Evolutionary conservation across 768 basidiomycete genomes (phyloP), one percentile per base, ranked within the genome.

Genomic region (Lactifluus pinguis): DNA sequence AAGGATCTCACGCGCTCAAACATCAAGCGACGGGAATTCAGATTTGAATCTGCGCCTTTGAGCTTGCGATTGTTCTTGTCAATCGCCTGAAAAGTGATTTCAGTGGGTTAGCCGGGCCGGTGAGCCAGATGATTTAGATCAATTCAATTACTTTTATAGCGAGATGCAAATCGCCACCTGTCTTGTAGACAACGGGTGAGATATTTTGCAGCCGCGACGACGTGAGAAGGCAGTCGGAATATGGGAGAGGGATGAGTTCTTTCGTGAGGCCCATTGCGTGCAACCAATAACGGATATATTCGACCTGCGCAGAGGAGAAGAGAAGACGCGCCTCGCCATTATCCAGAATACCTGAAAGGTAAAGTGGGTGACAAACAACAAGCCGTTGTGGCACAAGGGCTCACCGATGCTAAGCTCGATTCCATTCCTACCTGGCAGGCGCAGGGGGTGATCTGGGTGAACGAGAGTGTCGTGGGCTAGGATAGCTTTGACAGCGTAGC

Each of bases 221-320:
- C 1, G 80, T 83, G 64, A 92, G 74, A 47, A 94, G 81, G 65
- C 84, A 90, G 60, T 90, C 84, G 4, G 85, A 86, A 66, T 87
- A 85, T 1, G 92, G 91, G 29, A 94, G 73, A 17, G 89, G 84
- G 45, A 92, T 80, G 48, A 78, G 76, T 17, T 77, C 70, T 58
- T 80, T 75, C 0, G 88, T 89, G 65, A 91, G 75, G 59, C 78
- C 74, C 79, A 86, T 84, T 1, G 84, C 82, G 68, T 89, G 82
- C 54, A 93, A 78, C 86, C 87, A 94, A 71, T 92, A 92, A 54
- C 89, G 78, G 19, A 88, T 71, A 71, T 92, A 94, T 70, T 94
- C 90, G 64, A 92, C 80, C 73, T 94, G 91, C 6, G 83, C 83
- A 15, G 86, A 89, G 29, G 92, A 87, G 69, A 89, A 90, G 53